Conservation (phyloP, 1,284 basidiomycete species). For the Macrocystidia cucumis region DNA sequence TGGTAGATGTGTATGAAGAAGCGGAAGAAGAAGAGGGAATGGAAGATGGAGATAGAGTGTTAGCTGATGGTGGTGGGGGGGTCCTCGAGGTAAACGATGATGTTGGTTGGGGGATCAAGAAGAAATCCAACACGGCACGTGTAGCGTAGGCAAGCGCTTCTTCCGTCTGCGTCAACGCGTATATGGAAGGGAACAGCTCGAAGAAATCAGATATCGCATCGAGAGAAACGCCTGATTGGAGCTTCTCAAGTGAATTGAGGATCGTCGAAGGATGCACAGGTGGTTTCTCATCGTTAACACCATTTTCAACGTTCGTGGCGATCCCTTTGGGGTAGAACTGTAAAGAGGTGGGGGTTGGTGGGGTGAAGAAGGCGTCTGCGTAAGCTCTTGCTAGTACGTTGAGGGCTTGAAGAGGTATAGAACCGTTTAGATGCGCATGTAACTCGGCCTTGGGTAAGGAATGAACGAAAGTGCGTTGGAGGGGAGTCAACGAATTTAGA, state of each 20-base stretch:
- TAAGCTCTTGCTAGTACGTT: constrained; percentile 55
- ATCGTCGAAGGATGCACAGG: too few species aligned
- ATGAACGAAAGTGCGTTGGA: constrained; percentile 52
- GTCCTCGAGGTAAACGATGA: too few species aligned
- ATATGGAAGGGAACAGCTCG: constrained; percentile 66
- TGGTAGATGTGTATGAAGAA: too few species aligned
- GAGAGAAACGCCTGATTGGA: constrained; percentile 45
- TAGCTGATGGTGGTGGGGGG: too few species aligned
- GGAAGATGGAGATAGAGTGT: too few species aligned
- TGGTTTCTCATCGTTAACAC: too few species aligned
- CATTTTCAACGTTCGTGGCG: too few species aligned
- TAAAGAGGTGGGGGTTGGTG: constrained; percentile 12
- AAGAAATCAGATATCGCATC: constrained; percentile 65
- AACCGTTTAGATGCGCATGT: constrained; percentile 79
- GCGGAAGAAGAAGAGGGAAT: too few species aligned
- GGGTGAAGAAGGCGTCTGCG: constrained; percentile 6
- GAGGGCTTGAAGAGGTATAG: constrained; percentile 62
- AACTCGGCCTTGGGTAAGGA: constrained; percentile 71
- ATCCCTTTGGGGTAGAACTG: too few species aligned
- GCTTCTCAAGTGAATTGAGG: constrained; percentile 32
- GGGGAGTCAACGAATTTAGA: constrained; percentile 38
- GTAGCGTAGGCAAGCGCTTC: constrained; percentile 45
- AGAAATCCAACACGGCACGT: constrained; percentile 52
- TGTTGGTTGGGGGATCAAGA: too few species aligned
- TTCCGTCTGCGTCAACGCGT: constrained; percentile 61